phyloP scores from a whole-genome alignment of 768 basidiomycete species.

The Cubamyces sp. region DNA sequence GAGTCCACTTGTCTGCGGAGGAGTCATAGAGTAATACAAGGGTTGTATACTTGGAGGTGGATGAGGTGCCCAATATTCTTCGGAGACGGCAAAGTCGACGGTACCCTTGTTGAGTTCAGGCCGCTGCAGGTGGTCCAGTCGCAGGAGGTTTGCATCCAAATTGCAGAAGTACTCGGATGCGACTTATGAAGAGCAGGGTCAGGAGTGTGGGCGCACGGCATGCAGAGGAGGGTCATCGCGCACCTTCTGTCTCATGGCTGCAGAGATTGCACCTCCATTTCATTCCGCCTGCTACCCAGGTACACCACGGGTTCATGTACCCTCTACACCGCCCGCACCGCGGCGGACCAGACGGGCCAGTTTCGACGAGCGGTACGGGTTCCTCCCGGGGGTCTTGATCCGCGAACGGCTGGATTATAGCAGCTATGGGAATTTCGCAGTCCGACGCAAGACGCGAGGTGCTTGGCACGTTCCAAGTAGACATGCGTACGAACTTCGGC shows the following conservation, averaged over 20 bases:
- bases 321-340: slow-evolving; percentile 84
- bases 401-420: slow-evolving; percentile 90
- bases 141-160: slow-evolving; percentile 74
- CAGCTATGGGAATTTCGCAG: slow-evolving; percentile 82
- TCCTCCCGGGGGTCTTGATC: slow-evolving; percentile 80
- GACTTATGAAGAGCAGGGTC: slow-evolving; percentile 50
- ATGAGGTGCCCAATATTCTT: slow-evolving; percentile 85
- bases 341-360: slow-evolving; percentile 73
- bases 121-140: slow-evolving; percentile 79
- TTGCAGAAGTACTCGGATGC: slow-evolving; percentile 82
- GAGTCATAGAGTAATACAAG: slow-evolving; percentile 56
- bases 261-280: slow-evolving; percentile 96
- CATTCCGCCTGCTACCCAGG: slow-evolving; percentile 79
- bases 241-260: slow-evolving; percentile 81
- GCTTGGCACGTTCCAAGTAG: slow-evolving; percentile 88
- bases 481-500: slow-evolving; percentile 86
- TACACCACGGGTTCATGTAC: slow-evolving; percentile 95
- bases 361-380: slow-evolving; percentile 75
- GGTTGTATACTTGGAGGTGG: slow-evolving; percentile 57
- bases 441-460: slow-evolving; percentile 78
- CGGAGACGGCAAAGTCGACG: slow-evolving; percentile 79
- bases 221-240: slow-evolving; percentile 33
- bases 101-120: slow-evolving; percentile 92
- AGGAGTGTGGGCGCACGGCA: background rate
- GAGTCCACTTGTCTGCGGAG: slow-evolving; percentile 44